Percentiles rank a stretch among this genome's conserved stretches.
Evolutionary conservation across 305 asterid species (phyloP).

Genomic region (Rubia peregrina): DNA sequence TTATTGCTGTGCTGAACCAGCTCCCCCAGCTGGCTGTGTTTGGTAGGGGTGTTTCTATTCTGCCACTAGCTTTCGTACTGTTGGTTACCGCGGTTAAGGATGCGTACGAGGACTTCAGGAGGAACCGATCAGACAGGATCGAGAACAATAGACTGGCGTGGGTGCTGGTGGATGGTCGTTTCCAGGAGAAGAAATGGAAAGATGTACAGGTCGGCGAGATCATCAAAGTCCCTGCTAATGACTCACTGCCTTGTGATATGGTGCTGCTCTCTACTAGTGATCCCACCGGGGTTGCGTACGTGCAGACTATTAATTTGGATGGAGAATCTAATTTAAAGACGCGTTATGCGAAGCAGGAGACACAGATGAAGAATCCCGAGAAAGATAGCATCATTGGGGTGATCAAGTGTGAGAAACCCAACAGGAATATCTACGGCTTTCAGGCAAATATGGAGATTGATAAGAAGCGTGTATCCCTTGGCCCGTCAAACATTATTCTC

Average conservation of each 20-base stretch:
- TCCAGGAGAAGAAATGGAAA: conserved; percentile 78
- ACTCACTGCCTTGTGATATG: conserved; percentile 95
- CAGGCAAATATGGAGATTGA: conserved; percentile 80
- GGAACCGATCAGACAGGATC: conserved; percentile 79
- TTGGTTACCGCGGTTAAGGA: conserved; percentile 88
- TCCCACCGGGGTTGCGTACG: conserved; percentile 84
- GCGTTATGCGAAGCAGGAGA: conserved; percentile 95
- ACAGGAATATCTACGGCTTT: conserved; percentile 90
- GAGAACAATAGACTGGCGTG: conserved; percentile 77
- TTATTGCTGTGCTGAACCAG: conserved; percentile 90
- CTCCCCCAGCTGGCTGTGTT: conserved; percentile 96
- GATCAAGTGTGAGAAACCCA: conserved; percentile 94
- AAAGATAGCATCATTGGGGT: conserved; percentile 45
- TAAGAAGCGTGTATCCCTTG: conserved; percentile 80
- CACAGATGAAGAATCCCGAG: conserved; percentile 49
- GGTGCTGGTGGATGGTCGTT: conserved; percentile 45
- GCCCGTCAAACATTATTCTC: conserved; percentile 85
- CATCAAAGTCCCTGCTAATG: conserved; percentile 55
- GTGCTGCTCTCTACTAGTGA: conserved; percentile 89
- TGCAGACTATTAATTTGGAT: conserved; percentile 87
- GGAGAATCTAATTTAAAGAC: conserved; percentile 97
- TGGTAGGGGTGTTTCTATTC: conserved; percentile 76
- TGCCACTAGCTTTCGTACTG: conserved; percentile 82
- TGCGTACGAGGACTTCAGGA: conserved; percentile 83
- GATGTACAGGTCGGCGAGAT: conserved; percentile 72